Evolutionary conservation across 352 stramenopile species (phyloP), one percentile per base, ranked within the genome.

Genomic region (Globisporangium ultimum): DNA sequence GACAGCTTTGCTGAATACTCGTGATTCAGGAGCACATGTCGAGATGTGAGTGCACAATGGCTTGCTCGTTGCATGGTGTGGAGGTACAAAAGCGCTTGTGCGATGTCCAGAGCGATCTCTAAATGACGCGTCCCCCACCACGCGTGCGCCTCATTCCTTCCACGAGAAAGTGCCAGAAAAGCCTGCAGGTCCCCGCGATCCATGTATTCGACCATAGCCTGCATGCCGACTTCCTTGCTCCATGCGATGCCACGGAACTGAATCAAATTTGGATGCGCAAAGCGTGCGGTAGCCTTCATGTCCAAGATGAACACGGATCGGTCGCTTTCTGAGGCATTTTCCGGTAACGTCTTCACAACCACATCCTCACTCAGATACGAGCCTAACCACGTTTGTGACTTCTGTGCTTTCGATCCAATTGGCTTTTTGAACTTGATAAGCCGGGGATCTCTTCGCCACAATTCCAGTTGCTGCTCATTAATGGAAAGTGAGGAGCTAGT

Each of bases 331-430:
- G 13, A 4, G 10, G 49, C 34, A 6, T 11, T 24, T 21, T 48
- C 53, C 17, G 42, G 50, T 42, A 64, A 28, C 18, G 32, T 48
- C 58, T 60, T 59, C 24, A 64, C 42, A 0, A 60, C 58, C n/a
- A 64, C 58, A 9, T 53, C 28, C 14, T 59, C 41, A 12, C 41
- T 18, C 9, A 43, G 41, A 13, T 64, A 64, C 21, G 74, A 69
- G 7, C 74, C 80, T 17, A 88, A 55, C 80, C 80, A 90, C 9
- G 86, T 78, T 53, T 83, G 78, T n/a, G 78, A 73, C 48, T 75
- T 84, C 17, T 71, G 72, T 0, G 76, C 78, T 55, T 78, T 74
- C 18, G 76, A 75, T 0, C 55, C 55, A 1, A 61, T 46, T 20
- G 55, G 55, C 11, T 38, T 36, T 17, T 24, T 20, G 3, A 47